Evolutionary conservation across 352 stramenopile genomes (phyloP).

Genomic region (Aphanomyces stellatus): DNA sequence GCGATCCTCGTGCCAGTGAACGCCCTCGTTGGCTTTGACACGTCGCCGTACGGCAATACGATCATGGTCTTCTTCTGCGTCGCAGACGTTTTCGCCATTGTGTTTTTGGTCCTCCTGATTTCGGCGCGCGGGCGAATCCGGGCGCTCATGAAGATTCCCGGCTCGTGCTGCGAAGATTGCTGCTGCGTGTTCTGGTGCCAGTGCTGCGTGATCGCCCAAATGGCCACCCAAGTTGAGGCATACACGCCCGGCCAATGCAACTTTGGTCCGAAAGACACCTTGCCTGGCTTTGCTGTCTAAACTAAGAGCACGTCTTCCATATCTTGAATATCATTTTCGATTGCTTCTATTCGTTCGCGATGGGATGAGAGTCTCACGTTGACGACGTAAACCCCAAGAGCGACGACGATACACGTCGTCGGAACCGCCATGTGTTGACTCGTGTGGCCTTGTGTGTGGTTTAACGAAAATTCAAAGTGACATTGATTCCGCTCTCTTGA

Average conservation of each 20-base stretch:
- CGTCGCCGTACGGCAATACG: not conserved
- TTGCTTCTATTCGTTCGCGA: too few relatives aligned
- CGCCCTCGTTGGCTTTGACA: not conserved
- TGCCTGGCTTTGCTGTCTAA: too few relatives aligned
- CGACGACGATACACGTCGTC: too few relatives aligned
- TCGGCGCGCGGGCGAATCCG: constrained; percentile 48
- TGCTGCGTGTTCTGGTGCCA: constrained; percentile 45
- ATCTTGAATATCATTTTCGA: too few relatives aligned
- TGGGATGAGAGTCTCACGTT: too few relatives aligned
- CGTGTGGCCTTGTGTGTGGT: not conserved
- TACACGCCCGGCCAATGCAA: constrained; percentile 60
- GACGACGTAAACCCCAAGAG: too few relatives aligned
- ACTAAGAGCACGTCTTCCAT: too few relatives aligned
- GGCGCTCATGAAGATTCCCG: constrained; percentile 50
- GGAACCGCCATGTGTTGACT: too few relatives aligned
- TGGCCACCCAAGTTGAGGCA: constrained; percentile 28
- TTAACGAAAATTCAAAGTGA: not conserved
- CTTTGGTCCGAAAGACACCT: constrained; percentile 29
- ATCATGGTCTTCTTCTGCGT: not conserved
- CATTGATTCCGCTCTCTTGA: not conserved
- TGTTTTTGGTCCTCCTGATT: not conserved
- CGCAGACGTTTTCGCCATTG: not conserved
- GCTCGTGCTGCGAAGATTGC: constrained; percentile 42
- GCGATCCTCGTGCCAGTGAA: not conserved
- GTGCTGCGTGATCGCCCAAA: constrained; percentile 69